Percentiles rank a stretch among this genome's conserved stretches.
Evolutionary conservation across 108 stramenopile species (phyloP).

Genomic region (Pelagomonas calceolata): DNA sequence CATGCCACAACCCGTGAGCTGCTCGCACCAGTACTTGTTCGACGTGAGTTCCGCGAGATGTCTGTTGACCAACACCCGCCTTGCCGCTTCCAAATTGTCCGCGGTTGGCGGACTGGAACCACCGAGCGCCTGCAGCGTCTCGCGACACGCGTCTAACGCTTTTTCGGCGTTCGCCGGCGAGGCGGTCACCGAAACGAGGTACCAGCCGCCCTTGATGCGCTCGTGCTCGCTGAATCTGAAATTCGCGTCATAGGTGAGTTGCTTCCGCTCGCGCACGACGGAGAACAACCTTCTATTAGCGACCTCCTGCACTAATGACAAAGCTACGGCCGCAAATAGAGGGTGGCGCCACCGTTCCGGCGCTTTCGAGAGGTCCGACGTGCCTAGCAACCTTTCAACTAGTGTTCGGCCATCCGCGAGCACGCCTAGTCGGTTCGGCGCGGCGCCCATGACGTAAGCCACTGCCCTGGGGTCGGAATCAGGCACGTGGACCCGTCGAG

Average conservation of each 20-base stretch:
- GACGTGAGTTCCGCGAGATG: conserved; percentile 79
- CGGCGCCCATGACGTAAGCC: conserved; percentile 80
- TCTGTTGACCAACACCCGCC: conserved; percentile 75
- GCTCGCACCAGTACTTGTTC: conserved; percentile 74
- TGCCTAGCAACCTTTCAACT: conserved; percentile 39
- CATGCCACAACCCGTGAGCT: conserved; percentile 84
- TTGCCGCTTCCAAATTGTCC: conserved; percentile 88
- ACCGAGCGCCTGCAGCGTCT: conserved; percentile 63
- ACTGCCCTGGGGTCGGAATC: conserved; percentile 92
- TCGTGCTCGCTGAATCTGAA: conserved; percentile 81
- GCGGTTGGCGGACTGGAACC: conserved; percentile 58
- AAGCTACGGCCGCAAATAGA: conserved; percentile 70
- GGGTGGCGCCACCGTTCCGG: conserved; percentile 68
- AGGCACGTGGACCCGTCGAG: conserved; percentile 70
- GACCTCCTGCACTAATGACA: conserved; percentile 71
- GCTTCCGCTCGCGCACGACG: conserved; percentile 83
- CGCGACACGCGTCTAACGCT: conserved; percentile 84
- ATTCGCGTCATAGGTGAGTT: conserved; percentile 93
- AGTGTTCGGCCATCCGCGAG: conserved; percentile 68
- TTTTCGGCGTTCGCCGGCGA: conserved; percentile 84
- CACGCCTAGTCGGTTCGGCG: conserved; percentile 84
- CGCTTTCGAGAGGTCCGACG: conserved; percentile 64
- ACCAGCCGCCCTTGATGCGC: conserved; percentile 83
- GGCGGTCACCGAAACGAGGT: conserved; percentile 85
- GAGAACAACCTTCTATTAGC: conserved; percentile 81